A percentile compares a stretch with the other conserved stretches of the same genome.
phyloP scores from a whole-genome alignment of 108 stramenopile genomes.

The Chaetoceros tenuissimus region DNA sequence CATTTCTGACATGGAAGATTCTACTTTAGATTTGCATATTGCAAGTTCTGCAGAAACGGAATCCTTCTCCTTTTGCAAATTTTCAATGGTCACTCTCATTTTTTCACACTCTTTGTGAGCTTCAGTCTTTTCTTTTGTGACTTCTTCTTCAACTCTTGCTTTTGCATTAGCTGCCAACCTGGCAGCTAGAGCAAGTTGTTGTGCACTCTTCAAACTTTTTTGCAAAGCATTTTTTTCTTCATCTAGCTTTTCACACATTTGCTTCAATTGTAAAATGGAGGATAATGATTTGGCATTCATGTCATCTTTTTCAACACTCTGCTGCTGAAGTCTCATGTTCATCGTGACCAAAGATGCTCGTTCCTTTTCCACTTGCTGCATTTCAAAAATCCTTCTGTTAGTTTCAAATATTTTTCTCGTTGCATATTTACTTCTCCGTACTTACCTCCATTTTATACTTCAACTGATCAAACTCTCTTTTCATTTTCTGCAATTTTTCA shows the following conservation, averaged over 20 bases:
- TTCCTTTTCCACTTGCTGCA: conserved; percentile 60
- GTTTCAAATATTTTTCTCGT: background rate
- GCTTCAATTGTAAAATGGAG: conserved; percentile 76
- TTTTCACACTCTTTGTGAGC: conserved; percentile 15
- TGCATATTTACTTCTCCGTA: background rate
- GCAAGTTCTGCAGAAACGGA: conserved; percentile 16
- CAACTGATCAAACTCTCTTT: conserved; percentile 55
- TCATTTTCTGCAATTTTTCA: conserved; percentile 13
- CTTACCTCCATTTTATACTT: conserved; percentile 50
- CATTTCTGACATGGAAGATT: conserved; percentile 35
- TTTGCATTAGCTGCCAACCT: conserved; percentile 75
- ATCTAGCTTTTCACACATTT: conserved; percentile 57
- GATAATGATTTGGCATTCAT: conserved; percentile 83
- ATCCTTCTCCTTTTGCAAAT: conserved; percentile 24
- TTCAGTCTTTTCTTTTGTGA: conserved; percentile 43
- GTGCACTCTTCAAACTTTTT: conserved; percentile 59
- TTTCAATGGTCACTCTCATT: conserved; percentile 15
- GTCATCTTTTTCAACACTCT: conserved; percentile 79
- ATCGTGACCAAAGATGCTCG: conserved; percentile 51
- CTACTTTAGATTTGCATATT: conserved; percentile 20
- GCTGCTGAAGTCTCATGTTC: conserved; percentile 63
- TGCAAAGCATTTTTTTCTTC: conserved; percentile 63
- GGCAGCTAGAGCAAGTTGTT: conserved; percentile 71
- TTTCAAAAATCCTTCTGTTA: background rate
- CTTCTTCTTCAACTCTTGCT: conserved; percentile 68